phyloP scores from a whole-genome alignment of 305 asterid genomes.

The Euphrasia arctica region DNA sequence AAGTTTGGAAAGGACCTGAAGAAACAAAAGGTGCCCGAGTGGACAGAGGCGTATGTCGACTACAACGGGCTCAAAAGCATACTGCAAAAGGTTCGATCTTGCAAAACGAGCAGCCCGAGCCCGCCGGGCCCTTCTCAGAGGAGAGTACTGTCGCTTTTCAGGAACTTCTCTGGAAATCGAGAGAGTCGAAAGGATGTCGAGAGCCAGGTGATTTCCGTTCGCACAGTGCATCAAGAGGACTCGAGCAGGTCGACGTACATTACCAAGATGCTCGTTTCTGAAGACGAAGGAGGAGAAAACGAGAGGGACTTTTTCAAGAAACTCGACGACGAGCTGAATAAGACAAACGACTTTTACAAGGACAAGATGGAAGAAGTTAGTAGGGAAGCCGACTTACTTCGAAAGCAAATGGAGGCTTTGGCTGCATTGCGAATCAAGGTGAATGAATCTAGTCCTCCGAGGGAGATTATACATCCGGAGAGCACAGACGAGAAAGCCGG shows the following conservation, averaged over 20 bases:
- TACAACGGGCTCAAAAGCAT: slow-evolving; percentile 70
- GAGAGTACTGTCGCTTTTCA: slow-evolving; percentile 22
- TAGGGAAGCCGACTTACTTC: slow-evolving; percentile 47
- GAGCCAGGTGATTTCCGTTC: slow-evolving; percentile 60
- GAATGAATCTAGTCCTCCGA: slow-evolving; percentile 7
- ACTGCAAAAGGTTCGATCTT: slow-evolving; percentile 41
- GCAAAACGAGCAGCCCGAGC: slow-evolving; percentile 31
- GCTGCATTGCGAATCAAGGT: slow-evolving; percentile 64
- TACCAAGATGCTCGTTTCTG: slow-evolving; percentile 46
- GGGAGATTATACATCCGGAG: background rate
- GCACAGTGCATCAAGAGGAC: slow-evolving; percentile 44
- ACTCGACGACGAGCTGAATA: slow-evolving; percentile 83
- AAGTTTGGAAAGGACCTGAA: slow-evolving; percentile 76
- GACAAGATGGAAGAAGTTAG: slow-evolving; percentile 66
- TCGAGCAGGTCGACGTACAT: slow-evolving; percentile 42
- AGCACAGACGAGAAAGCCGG: slow-evolving; percentile 32
- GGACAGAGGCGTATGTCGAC: slow-evolving; percentile 86
- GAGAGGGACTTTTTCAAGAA: slow-evolving; percentile 51
- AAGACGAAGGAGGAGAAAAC: slow-evolving; percentile 48
- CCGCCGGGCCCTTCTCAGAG: slow-evolving; percentile 14
- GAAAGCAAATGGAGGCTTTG: slow-evolving; percentile 71
- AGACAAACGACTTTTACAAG: slow-evolving; percentile 58
- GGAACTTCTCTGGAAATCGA: slow-evolving; percentile 20
- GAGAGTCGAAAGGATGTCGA: slow-evolving; percentile 39
- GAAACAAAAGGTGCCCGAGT: slow-evolving; percentile 72